phyloP scores from a whole-genome alignment of 768 basidiomycete species.

The Ramaria rubella region DNA sequence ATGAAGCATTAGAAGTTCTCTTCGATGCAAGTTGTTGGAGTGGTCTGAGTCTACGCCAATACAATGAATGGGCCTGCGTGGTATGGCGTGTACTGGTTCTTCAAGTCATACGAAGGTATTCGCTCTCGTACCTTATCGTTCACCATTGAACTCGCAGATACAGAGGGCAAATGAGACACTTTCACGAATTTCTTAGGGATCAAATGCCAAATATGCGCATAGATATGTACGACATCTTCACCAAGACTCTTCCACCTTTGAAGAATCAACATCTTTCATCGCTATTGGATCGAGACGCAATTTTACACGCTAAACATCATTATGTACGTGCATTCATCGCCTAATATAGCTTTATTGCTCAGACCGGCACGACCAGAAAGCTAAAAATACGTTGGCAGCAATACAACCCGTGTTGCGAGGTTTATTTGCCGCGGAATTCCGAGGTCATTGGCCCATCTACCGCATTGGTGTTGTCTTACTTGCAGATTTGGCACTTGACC shows the following conservation, averaged over 20 bases:
- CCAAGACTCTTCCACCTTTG: neutral
- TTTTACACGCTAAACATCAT: slow-evolving; percentile 10
- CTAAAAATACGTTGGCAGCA: slow-evolving; percentile 53
- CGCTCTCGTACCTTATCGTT: slow-evolving; percentile 6
- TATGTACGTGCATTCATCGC: neutral
- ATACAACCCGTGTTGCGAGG: slow-evolving; percentile 64
- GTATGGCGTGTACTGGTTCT: slow-evolving; percentile 73
- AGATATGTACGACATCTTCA: slow-evolving; percentile 4
- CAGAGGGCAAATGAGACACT: slow-evolving; percentile 62
- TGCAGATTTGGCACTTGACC: slow-evolving; percentile 73
- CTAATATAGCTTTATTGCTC: neutral
- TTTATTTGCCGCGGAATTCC: slow-evolving; percentile 76
- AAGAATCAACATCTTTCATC: slow-evolving; percentile 1
- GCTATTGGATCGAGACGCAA: slow-evolving; percentile 8
- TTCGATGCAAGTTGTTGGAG: slow-evolving; percentile 67
- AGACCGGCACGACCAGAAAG: slow-evolving; percentile 38
- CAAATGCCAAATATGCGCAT: slow-evolving; percentile 4
- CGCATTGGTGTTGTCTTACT: slow-evolving; percentile 64
- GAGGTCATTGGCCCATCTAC: slow-evolving; percentile 59
- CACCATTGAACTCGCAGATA: neutral
- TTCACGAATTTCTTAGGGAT: slow-evolving; percentile 48
- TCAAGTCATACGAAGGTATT: slow-evolving; percentile 62
- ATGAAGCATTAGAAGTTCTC: slow-evolving; percentile 53
- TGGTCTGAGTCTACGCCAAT: slow-evolving; percentile 56
- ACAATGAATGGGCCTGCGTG: slow-evolving; percentile 64